Percentiles rank a stretch among this genome's conserved stretches.
These are phyloP conservation scores for Deinandra increscens DNA, from an alignment of 129 eudicot genomes.

Conservation along the genomic window DNA sequence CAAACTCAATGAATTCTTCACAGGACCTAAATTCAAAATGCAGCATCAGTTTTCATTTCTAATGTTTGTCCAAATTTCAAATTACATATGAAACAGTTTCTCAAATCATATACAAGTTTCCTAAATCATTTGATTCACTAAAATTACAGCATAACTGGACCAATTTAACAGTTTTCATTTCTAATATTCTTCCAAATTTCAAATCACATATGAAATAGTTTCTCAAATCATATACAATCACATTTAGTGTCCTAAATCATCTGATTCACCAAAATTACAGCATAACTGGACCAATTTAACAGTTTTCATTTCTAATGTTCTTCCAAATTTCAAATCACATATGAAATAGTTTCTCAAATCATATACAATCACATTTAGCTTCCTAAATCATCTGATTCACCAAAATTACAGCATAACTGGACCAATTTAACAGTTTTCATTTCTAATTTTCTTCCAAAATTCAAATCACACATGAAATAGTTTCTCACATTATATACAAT, in stretches of 20 bases:
- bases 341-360: background rate
- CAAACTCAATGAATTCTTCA: conserved; percentile 41
- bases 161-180: too few species aligned
- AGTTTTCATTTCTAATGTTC: background rate
- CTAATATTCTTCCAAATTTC: background rate
- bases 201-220: background rate
- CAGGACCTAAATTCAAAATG: conserved; percentile 37
- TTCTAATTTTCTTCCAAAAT: background rate
- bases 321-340: background rate
- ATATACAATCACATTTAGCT: background rate
- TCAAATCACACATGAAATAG: background rate
- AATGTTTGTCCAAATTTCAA: too few species aligned
- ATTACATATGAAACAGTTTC: too few species aligned
- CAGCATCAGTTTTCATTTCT: too few species aligned
- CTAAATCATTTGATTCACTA: too few species aligned
- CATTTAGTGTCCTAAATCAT: background rate
- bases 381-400: background rate
- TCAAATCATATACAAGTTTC: too few species aligned
- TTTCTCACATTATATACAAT: background rate
- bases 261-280: background rate
- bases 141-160: too few species aligned
- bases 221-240: background rate
- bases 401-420: background rate
- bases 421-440: too few species aligned
- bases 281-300: background rate